These are phyloP conservation scores for Nicotiana tabacum DNA, from an alignment of 257 asterid genomes.

Conservation along the genomic window DNA sequence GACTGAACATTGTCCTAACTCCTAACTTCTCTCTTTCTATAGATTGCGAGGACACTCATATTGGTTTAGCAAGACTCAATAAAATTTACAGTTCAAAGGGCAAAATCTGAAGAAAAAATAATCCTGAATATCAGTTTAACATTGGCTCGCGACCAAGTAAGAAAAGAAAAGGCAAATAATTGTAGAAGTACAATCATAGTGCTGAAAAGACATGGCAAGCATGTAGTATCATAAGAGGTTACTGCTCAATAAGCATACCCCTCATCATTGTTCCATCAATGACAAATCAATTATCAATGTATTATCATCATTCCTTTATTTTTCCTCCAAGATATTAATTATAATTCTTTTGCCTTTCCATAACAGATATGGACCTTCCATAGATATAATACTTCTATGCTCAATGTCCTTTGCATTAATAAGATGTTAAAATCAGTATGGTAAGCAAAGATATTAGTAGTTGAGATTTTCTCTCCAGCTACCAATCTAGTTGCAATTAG, in stretches of 20 bases:
- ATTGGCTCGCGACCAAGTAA: background rate
- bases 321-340: background rate
- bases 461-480: slow-evolving; percentile 1
- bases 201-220: background rate
- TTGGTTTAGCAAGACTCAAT: background rate
- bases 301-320: background rate
- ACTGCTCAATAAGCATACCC: background rate
- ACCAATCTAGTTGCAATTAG: background rate
- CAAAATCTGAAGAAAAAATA: background rate
- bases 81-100: background rate
- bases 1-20: background rate
- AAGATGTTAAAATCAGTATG: background rate
- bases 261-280: background rate
- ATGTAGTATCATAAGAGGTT: background rate
- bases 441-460: background rate
- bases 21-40: background rate
- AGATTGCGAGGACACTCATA: background rate
- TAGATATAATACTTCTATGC: background rate
- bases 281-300: background rate
- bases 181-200: background rate
- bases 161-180: background rate
- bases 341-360: background rate
- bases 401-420: background rate
- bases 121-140: background rate
- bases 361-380: background rate